Conservation (phyloP, 192 early-diverging fungal genomes). For the Coemansia asiatica region DNA sequence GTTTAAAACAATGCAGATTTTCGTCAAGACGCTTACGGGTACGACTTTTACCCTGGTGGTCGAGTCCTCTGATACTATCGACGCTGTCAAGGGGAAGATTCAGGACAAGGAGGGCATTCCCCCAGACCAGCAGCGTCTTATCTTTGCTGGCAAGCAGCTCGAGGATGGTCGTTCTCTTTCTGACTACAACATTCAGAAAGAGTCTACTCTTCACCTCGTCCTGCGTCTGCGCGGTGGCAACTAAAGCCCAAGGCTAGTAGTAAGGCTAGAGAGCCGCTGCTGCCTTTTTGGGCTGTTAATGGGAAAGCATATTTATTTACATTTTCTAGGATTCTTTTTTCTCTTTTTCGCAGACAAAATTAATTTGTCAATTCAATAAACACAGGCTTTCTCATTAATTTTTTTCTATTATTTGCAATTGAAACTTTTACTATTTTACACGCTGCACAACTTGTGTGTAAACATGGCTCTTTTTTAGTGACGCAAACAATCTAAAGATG, state of each 20-base stretch:
- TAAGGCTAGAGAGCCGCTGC: not conserved
- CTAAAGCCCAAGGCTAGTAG: conserved; percentile 11
- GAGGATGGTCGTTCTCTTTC: conserved; percentile 95
- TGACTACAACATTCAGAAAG: conserved; percentile 99
- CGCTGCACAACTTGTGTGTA: not conserved
- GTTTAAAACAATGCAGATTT: conserved; percentile 9
- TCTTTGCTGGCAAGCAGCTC: conserved; percentile 99
- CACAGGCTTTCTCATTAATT: conserved; percentile 4
- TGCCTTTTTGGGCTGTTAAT: not conserved
- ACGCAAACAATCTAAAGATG: no score
- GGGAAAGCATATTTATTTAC: not conserved
- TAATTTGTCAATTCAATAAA: not conserved
- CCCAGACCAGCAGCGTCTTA: conserved; percentile 98
- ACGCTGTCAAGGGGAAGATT: conserved; percentile 82
- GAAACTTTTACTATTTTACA: not conserved
- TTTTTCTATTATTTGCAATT: conserved; percentile 1
- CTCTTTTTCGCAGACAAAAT: not conserved
- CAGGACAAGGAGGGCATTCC: conserved; percentile 89
- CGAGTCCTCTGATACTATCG: conserved; percentile 74
- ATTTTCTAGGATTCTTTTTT: not conserved
- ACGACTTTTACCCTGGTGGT: conserved; percentile 96
- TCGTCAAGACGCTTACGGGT: conserved; percentile 81
- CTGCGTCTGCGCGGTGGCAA: conserved; percentile 87
- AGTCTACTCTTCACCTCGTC: conserved; percentile 94
- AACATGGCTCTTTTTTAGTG: no score